Conservation (phyloP, 2,329 filamentous ascomycete genomes). For the Zopfia rhizophila region DNA sequence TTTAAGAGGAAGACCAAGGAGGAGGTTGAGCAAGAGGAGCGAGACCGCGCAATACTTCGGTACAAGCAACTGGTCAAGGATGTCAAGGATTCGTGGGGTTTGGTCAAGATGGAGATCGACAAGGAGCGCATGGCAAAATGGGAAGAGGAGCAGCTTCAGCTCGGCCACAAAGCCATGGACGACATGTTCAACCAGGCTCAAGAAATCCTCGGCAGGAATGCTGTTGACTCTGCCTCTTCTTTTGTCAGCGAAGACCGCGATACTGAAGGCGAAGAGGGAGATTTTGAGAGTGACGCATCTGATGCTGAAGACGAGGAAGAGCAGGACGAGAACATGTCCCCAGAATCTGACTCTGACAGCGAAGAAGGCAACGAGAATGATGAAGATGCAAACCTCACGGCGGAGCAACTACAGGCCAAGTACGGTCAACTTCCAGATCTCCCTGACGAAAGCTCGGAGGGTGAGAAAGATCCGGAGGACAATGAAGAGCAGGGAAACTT, state of each 20-base stretch:
- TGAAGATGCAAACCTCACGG: conserved; percentile 73
- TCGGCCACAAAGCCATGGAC: conserved; percentile 72
- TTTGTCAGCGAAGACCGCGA: conserved; percentile 52
- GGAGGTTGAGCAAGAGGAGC: conserved; percentile 82
- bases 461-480: conserved; percentile 40
- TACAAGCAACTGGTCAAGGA: conserved; percentile 79
- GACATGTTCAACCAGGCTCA: conserved; percentile 78
- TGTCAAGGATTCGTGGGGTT: conserved; percentile 69
- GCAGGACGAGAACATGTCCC: conserved; percentile 54
- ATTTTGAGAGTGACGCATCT: conserved; percentile 54
- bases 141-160: conserved; percentile 68
- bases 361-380: conserved; percentile 56
- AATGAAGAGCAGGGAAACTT: conserved; percentile 43
- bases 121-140: conserved; percentile 65
- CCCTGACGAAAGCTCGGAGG: conserved; percentile 46
- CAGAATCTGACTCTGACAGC: conserved; percentile 38
- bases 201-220: conserved; percentile 45
- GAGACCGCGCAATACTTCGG: conserved; percentile 70
- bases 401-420: conserved; percentile 75
- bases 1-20: conserved; percentile 68
- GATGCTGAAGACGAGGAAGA: conserved; percentile 50
- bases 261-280: conserved; percentile 53
- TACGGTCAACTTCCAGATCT: conserved; percentile 71
- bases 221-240: conserved; percentile 48
- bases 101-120: conserved; percentile 68